phyloP scores from a whole-genome alignment of 441 rosid species.

The Populus hybrid region DNA sequence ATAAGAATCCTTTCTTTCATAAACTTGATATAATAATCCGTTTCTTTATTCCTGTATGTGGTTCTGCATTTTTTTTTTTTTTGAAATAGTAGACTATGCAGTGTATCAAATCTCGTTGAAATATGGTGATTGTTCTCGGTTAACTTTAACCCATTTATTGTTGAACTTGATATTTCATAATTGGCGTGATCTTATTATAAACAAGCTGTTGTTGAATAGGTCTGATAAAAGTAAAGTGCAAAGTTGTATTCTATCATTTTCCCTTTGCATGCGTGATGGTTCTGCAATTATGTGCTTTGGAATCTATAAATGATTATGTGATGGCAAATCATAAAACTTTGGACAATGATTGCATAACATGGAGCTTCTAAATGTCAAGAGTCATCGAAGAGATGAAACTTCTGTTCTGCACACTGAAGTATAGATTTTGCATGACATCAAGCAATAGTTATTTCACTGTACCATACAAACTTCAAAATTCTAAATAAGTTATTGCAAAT shows the following conservation, averaged over 20 bases:
- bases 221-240: neutral
- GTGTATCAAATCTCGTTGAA: neutral
- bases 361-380: neutral
- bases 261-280: neutral
- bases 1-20: conserved; percentile 33
- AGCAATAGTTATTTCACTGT: neutral
- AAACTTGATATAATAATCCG: conserved; percentile 23
- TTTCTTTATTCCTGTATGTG: conserved; percentile 16
- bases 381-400: neutral
- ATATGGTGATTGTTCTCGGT: neutral
- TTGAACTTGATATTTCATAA: neutral
- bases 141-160: neutral
- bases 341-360: neutral
- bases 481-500: no score
- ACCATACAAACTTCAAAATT: no score
- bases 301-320: neutral
- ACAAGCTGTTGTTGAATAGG: neutral
- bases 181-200: neutral
- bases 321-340: neutral
- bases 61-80: conserved; percentile 3
- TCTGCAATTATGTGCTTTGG: neutral
- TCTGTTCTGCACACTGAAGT: neutral
- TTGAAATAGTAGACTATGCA: neutral
- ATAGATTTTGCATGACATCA: neutral
- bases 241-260: neutral